Conservation (phyloP, 148 eudicot genomes). For the Vaccinium myrtillus region DNA sequence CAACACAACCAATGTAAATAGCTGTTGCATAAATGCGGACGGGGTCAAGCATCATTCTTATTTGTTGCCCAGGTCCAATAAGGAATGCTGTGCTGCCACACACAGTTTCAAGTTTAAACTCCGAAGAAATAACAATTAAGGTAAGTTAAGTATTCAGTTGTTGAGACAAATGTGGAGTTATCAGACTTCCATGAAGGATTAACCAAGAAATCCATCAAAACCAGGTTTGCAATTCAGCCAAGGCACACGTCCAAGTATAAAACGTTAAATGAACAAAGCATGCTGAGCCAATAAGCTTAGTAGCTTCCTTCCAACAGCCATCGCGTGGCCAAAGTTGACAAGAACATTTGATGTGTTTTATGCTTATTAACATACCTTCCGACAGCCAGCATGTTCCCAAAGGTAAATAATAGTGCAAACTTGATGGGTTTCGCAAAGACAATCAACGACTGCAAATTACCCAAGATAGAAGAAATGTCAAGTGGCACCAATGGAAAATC, state of each 20-base stretch:
- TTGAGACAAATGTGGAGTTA: neutral
- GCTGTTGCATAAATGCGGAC: conserved; percentile 78
- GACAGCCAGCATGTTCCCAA: conserved; percentile 83
- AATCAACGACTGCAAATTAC: conserved; percentile 60
- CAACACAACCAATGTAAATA: conserved; percentile 70
- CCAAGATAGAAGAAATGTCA: conserved; percentile 10
- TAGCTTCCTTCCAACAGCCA: conserved; percentile 4
- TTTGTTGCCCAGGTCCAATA: conserved; percentile 75
- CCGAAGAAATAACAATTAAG: neutral
- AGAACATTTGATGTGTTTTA: neutral
- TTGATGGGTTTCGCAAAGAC: conserved; percentile 79
- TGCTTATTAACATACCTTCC: conserved; percentile 63
- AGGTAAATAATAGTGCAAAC: conserved; percentile 83
- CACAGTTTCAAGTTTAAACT: conserved; percentile 24
- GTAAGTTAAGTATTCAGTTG: neutral
- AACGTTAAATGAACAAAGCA: conserved; percentile 5
- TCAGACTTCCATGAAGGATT: neutral
- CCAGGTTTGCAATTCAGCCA: neutral
- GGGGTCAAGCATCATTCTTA: conserved; percentile 90
- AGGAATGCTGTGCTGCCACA: conserved; percentile 93
- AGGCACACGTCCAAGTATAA: neutral
- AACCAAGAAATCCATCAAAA: neutral
- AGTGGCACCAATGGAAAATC: neutral
- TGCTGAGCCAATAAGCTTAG: neutral
- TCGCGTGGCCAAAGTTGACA: neutral